Percentiles rank a stretch among this genome's conserved stretches.
Conservation (phyloP, 805 yeast genomes). For the Brettanomyces sp. region DNA sequence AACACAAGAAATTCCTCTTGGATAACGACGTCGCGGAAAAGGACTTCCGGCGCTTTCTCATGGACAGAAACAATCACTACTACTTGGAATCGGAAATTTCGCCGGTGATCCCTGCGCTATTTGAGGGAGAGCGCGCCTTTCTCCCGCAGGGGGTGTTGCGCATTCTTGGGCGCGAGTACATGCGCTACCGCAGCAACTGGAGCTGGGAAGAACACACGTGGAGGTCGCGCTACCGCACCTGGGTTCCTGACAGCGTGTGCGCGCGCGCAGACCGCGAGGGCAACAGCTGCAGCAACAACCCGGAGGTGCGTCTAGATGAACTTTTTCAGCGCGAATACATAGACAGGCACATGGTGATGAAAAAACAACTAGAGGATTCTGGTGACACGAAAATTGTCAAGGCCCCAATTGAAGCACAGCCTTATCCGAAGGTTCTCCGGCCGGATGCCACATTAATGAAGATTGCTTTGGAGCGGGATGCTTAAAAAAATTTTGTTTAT, state of each 20-base stretch:
- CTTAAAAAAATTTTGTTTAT: neutral
- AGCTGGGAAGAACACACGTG: slow-evolving; percentile 15
- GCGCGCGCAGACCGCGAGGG: slow-evolving; percentile 15
- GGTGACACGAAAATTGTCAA: neutral
- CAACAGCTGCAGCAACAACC: slow-evolving; percentile 11
- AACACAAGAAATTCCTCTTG: slow-evolving; percentile 9
- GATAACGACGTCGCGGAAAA: slow-evolving; percentile 8
- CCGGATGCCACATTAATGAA: slow-evolving; percentile 1
- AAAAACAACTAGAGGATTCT: slow-evolving; percentile 11
- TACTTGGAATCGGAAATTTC: slow-evolving; percentile 38
- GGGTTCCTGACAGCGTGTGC: slow-evolving; percentile 19
- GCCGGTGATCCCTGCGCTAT: slow-evolving; percentile 44
- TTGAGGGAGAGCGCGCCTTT: slow-evolving; percentile 47
- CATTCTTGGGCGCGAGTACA: slow-evolving; percentile 31
- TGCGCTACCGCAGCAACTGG: slow-evolving; percentile 11
- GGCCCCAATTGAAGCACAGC: neutral
- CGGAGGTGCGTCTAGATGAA: slow-evolving; percentile 17
- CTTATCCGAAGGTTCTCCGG: neutral
- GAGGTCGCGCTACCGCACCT: slow-evolving; percentile 11
- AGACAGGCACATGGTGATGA: slow-evolving; percentile 19
- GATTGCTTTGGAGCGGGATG: neutral
- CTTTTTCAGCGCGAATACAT: slow-evolving; percentile 21
- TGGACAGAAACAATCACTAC: slow-evolving; percentile 45
- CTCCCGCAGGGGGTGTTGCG: slow-evolving; percentile 32
- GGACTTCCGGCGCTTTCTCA: slow-evolving; percentile 10